Percentiles rank a stretch among this genome's conserved stretches.
phyloP scores from a whole-genome alignment of 2,329 filamentous ascomycete species.

The Penicillium concentricum region DNA sequence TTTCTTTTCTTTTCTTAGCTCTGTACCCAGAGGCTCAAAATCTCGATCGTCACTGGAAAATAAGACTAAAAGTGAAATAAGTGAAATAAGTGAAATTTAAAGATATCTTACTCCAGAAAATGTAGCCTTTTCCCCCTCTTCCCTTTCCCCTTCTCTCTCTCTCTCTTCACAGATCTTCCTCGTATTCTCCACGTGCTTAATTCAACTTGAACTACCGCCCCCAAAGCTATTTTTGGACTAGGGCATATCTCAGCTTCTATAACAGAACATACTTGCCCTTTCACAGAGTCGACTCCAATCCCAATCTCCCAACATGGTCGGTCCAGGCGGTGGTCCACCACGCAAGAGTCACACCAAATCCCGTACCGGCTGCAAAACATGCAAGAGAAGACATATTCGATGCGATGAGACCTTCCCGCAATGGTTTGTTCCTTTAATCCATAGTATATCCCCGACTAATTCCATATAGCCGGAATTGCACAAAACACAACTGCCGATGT shows the following conservation, averaged over 20 bases:
- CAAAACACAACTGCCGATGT: slow-evolving; percentile 97
- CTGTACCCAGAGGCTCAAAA: slow-evolving; percentile 27
- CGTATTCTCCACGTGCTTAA: slow-evolving; percentile 22
- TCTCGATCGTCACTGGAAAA: slow-evolving; percentile 23
- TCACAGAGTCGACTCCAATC: slow-evolving; percentile 1
- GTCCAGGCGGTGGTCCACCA: slow-evolving; percentile 90
- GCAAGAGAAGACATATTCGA: slow-evolving; percentile 94
- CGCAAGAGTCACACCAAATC: slow-evolving; percentile 95
- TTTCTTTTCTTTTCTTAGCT: background rate
- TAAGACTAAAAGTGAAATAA: background rate
- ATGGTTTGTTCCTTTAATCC: slow-evolving; percentile 63
- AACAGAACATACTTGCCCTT: slow-evolving; percentile 2
- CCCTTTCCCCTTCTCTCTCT: background rate
- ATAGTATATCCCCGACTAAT: slow-evolving; percentile 11
- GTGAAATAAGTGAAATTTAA: background rate
- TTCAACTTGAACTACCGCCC: slow-evolving; percentile 5
- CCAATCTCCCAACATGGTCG: slow-evolving; percentile 66
- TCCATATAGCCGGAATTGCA: slow-evolving; percentile 80
- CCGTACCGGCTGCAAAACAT: slow-evolving; percentile 95
- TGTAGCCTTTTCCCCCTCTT: background rate
- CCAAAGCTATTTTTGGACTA: slow-evolving; percentile 14
- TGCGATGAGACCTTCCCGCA: slow-evolving; percentile 98
- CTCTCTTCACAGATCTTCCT: slow-evolving; percentile 7
- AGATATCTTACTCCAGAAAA: slow-evolving; percentile 7
- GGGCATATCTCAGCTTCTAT: background rate